Evolutionary conservation across 2,329 filamentous ascomycete species (phyloP), one percentile per base, ranked within the genome.

Genomic region (Botrytis sinoallii): DNA sequence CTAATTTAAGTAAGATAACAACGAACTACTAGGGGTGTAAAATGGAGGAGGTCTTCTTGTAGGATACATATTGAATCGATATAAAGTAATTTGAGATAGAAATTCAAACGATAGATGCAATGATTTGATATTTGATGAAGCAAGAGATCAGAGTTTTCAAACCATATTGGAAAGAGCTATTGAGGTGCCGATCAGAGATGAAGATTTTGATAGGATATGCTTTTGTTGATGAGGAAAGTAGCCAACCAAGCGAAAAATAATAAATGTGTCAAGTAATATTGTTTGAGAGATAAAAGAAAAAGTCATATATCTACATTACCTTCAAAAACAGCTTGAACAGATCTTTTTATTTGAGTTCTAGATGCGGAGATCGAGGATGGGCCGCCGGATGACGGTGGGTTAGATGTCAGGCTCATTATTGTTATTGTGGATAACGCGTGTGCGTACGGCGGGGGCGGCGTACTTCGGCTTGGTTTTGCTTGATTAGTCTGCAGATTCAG

Each of bases 301-400:
- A 44, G 38, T 35, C 20, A 35, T 57, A 44, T 48, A 42, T 72
- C 12, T 60, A 42, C 63, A 74, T 79, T 84, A 89, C 88, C 88
- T 83, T 90, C 87, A 83, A 90, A 90, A 55, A 87, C 86, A 75
- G 88, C 85, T 81, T 90, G 88, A 72, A 88, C 87, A 77, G 85
- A 88, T 79, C 88, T 85, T 83, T 90, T 90, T 72, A 89, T 83
- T 78, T 86, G 85, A 74, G 81, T 83, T 75, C 84, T 83, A 70
- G 82, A 75, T 66, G 77, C 76, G 65, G 78, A 76, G 63, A 75
- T 79, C 73, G 80, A 81, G 71, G 79, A 78, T 40, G 78, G 78
- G 22, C 78, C 77, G 42, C 78, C 79, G 75, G 80, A 79, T 25
- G 80, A 81, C 48, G 79, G 79, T 73, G 80, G 80, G 75, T 81